Percentiles rank a stretch among this genome's conserved stretches.
Conservation (phyloP, 2,329 filamentous ascomycete species). For the Fusarium equiseti region DNA sequence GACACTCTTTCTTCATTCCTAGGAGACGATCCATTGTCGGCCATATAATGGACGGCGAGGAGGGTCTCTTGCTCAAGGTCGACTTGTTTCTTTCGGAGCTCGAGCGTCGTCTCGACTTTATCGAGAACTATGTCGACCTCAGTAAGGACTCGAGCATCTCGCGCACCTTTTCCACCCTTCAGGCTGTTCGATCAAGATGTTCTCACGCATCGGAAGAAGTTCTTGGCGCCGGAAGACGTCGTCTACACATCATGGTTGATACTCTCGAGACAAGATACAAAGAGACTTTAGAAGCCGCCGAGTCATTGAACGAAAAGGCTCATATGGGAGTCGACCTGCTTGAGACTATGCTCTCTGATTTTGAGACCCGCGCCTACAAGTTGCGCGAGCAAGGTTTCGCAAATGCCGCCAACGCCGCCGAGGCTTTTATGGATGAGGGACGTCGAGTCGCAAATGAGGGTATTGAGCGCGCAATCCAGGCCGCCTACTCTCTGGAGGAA, state of each 20-base stretch:
- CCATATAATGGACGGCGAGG: conserved; percentile 72
- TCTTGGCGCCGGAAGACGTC: conserved; percentile 84
- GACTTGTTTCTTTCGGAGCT: conserved; percentile 88
- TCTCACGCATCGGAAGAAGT: conserved; percentile 91
- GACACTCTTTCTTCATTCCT: conserved; percentile 69
- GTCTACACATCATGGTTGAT: conserved; percentile 90
- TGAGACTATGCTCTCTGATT: conserved; percentile 85
- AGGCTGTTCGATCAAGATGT: conserved; percentile 88
- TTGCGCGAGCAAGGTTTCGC: conserved; percentile 81
- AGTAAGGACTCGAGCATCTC: conserved; percentile 86
- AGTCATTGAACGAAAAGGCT: conserved; percentile 91
- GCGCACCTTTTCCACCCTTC: conserved; percentile 85
- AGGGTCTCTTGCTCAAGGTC: conserved; percentile 72
- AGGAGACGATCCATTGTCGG: conserved; percentile 70
- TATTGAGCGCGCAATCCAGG: conserved; percentile 81
- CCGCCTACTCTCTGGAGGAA: conserved; percentile 84
- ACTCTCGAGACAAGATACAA: conserved; percentile 90
- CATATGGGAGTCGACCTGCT: conserved; percentile 87
- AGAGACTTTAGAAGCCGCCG: conserved; percentile 84
- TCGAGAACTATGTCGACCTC: conserved; percentile 88
- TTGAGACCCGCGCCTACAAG: conserved; percentile 85
- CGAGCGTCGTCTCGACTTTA: conserved; percentile 85
- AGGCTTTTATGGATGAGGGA: conserved; percentile 80
- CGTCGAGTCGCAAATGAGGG: conserved; percentile 85
- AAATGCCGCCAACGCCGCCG: conserved; percentile 73